These are phyloP conservation scores for Ogataea naganishii DNA, from an alignment of 805 yeast genomes.

Conservation along the genomic window DNA sequence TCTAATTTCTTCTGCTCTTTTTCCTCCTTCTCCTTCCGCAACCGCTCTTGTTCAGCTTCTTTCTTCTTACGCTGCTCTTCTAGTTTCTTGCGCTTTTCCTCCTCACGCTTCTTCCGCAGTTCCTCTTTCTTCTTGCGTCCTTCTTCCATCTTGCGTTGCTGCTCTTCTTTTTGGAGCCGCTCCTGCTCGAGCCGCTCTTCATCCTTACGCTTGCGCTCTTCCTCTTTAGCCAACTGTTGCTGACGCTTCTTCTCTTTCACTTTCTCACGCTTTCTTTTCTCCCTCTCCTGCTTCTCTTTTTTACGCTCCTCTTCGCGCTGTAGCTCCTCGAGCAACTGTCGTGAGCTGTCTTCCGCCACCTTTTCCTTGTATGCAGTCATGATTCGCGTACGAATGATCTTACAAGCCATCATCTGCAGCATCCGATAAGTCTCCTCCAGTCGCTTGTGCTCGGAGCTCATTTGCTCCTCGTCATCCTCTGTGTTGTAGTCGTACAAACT, in stretches of 20 bases:
- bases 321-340: constrained; percentile 54
- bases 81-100: constrained; percentile 34
- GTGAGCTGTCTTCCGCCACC: constrained; percentile 66
- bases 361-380: constrained; percentile 71
- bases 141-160: constrained; percentile 36
- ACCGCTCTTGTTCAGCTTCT: constrained; percentile 30
- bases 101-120: constrained; percentile 29
- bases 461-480: constrained; percentile 33
- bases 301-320: constrained; percentile 62
- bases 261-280: constrained; percentile 56
- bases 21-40: constrained; percentile 24
- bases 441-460: constrained; percentile 50
- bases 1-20: constrained; percentile 30
- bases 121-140: constrained; percentile 35
- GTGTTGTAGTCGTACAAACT: constrained; percentile 26
- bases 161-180: constrained; percentile 29
- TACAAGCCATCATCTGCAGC: constrained; percentile 72
- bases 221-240: constrained; percentile 55
- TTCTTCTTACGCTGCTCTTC: constrained; percentile 29
- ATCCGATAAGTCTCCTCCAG: constrained; percentile 73
- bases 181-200: constrained; percentile 43
- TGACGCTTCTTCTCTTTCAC: constrained; percentile 61
- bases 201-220: constrained; percentile 46
- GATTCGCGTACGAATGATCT: constrained; percentile 65
- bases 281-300: constrained; percentile 59